Evolutionary conservation across 1,284 basidiomycete genomes (phyloP).

Genomic region (Cryptococcus sp.): DNA sequence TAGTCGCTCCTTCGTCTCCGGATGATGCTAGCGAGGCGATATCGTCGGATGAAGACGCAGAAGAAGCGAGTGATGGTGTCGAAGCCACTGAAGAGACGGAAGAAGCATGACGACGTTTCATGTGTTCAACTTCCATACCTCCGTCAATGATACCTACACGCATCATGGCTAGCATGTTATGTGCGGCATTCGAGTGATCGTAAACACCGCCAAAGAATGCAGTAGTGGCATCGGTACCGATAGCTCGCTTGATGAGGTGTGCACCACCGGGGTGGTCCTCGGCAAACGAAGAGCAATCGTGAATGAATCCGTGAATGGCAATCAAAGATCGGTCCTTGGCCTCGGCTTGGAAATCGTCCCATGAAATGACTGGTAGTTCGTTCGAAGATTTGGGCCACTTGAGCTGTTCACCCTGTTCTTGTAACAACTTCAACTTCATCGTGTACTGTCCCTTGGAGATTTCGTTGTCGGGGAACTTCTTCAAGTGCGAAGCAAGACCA

Average conservation of each 20-base stretch:
- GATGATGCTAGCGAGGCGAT: slow-evolving; percentile 28
- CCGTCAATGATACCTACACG: slow-evolving; percentile 81
- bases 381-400: slow-evolving; percentile 67
- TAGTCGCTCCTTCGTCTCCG: slow-evolving; percentile 3
- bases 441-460: slow-evolving; percentile 86
- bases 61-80: slow-evolving; percentile 33
- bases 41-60: slow-evolving; percentile 38
- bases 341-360: slow-evolving; percentile 74
- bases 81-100: slow-evolving; percentile 26
- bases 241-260: slow-evolving; percentile 57
- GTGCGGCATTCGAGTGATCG: slow-evolving; percentile 87
- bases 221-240: slow-evolving; percentile 80
- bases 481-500: slow-evolving; percentile 79
- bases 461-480: slow-evolving; percentile 91
- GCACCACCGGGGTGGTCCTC: slow-evolving; percentile 86
- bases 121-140: slow-evolving; percentile 62
- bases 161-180: slow-evolving; percentile 76
- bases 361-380: slow-evolving; percentile 73
- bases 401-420: slow-evolving; percentile 64
- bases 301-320: slow-evolving; percentile 83
- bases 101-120: slow-evolving; percentile 37
- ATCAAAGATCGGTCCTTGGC: slow-evolving; percentile 69
- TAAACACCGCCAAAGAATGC: slow-evolving; percentile 94
- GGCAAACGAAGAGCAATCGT: slow-evolving; percentile 79
- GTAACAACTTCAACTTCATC: slow-evolving; percentile 82